Conservation (phyloP, 2,329 filamentous ascomycete species). For the Calycina marina region DNA sequence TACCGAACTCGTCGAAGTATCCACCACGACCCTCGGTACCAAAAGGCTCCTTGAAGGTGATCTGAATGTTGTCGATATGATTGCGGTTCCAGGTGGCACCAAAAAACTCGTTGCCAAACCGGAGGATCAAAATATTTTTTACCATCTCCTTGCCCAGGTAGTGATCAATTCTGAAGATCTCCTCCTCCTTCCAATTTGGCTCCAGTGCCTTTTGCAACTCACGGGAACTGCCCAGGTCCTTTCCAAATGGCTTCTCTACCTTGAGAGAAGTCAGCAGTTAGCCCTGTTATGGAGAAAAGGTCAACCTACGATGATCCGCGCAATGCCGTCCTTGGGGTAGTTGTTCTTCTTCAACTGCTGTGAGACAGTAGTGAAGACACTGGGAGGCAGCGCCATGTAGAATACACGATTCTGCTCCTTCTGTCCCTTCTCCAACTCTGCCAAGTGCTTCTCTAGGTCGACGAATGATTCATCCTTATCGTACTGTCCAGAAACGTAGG, state of each 20-base stretch:
- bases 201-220: conserved; percentile 90
- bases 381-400: conserved; percentile 97
- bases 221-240: conserved; percentile 86
- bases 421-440: conserved; percentile 68
- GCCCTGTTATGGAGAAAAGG: no score
- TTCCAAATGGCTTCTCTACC: conserved; percentile 99
- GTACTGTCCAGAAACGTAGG: conserved; percentile 94
- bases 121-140: conserved; percentile 96
- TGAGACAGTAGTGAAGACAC: conserved; percentile 94
- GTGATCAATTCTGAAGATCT: conserved; percentile 98
- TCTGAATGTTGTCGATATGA: conserved; percentile 98
- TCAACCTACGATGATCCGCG: conserved; percentile 72
- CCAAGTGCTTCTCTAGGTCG: conserved; percentile 70
- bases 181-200: conserved; percentile 97
- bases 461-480: conserved; percentile 93
- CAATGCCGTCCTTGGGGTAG: conserved; percentile 82
- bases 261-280: conserved; percentile 23
- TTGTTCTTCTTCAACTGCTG: conserved; percentile 95
- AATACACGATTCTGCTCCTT: conserved; percentile 85
- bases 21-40: conserved; percentile 95
- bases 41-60: conserved; percentile 98
- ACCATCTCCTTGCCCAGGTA: conserved; percentile 99
- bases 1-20: conserved; percentile 99
- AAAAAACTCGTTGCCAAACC: conserved; percentile 98
- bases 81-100: conserved; percentile 98